A percentile compares a stretch with the other conserved stretches of the same genome.
Conservation (phyloP, 495 filamentous ascomycete genomes). For the Aspergillus sclerotiicarbonarius region DNA sequence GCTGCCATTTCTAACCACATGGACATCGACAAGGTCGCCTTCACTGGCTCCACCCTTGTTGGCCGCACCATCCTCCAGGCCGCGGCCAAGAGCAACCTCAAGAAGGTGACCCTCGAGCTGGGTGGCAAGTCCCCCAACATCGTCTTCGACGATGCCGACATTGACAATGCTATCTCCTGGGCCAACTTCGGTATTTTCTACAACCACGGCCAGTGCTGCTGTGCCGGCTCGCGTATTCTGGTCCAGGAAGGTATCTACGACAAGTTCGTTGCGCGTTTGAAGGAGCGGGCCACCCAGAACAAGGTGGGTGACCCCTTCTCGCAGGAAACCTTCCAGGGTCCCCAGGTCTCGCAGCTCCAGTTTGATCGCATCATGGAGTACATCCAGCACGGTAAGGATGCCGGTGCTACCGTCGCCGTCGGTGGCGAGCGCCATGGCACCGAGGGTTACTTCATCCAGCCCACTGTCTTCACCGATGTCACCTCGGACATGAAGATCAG, state of each 20-base stretch:
- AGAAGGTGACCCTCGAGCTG: slow-evolving; percentile 99
- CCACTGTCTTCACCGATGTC: slow-evolving; percentile 93
- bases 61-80: slow-evolving; percentile 96
- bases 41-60: slow-evolving; percentile 91
- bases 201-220: slow-evolving; percentile 99
- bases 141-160: slow-evolving; percentile 92
- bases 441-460: slow-evolving; percentile 96
- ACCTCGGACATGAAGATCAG: slow-evolving; percentile 93
- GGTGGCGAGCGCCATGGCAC: slow-evolving; percentile 88
- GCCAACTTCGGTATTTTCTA: slow-evolving; percentile 99
- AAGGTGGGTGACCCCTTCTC: slow-evolving; percentile 91
- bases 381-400: slow-evolving; percentile 85
- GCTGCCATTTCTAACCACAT: slow-evolving; percentile 92
- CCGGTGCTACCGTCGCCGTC: slow-evolving; percentile 78
- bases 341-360: slow-evolving; percentile 91
- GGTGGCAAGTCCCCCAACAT: slow-evolving; percentile 99
- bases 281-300: slow-evolving; percentile 78
- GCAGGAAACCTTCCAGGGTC: slow-evolving; percentile 89
- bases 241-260: slow-evolving; percentile 96
- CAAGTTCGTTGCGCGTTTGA: slow-evolving; percentile 86
- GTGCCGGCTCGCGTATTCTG: slow-evolving; percentile 91
- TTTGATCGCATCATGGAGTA: slow-evolving; percentile 98
- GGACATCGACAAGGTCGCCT: slow-evolving; percentile 98
- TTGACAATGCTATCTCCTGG: slow-evolving; percentile 95
- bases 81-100: slow-evolving; percentile 89